These are phyloP conservation scores for Tricholoma hemisulphureum DNA, from an alignment of 768 basidiomycete genomes.

Conservation along the genomic window DNA sequence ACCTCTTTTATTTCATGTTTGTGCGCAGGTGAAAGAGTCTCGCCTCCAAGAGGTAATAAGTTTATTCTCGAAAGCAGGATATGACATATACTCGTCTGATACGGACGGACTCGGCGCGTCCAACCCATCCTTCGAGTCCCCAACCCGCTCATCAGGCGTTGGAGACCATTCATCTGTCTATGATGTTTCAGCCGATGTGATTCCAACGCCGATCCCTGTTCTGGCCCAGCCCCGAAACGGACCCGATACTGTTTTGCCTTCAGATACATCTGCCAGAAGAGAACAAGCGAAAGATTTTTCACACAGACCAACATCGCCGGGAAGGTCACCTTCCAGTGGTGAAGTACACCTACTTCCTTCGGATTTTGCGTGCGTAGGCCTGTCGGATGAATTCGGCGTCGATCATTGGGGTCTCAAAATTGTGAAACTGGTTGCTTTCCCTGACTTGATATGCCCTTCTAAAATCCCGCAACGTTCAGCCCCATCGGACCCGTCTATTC, in stretches of 20 bases:
- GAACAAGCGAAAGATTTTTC: not conserved
- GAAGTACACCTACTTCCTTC: conserved; percentile 65
- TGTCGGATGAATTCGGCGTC: conserved; percentile 60
- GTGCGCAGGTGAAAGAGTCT: conserved; percentile 59
- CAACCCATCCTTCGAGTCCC: conserved; percentile 18
- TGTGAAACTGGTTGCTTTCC: conserved; percentile 73
- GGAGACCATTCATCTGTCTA: conserved; percentile 15
- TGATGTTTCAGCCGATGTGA: conserved; percentile 20
- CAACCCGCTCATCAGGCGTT: conserved; percentile 13
- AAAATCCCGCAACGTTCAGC: conserved; percentile 4
- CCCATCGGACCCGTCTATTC: conserved; percentile 11
- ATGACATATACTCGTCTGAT: conserved; percentile 58
- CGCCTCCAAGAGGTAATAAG: conserved; percentile 62
- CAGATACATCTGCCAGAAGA: conserved; percentile 5
- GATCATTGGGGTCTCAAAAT: conserved; percentile 78
- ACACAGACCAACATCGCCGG: not conserved
- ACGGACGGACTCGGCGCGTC: conserved; percentile 22
- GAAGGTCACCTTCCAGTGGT: conserved; percentile 26
- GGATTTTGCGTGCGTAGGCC: conserved; percentile 74
- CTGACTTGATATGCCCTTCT: conserved; percentile 57
- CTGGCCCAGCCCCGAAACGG: conserved; percentile 48
- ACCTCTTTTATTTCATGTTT: conserved; percentile 10
- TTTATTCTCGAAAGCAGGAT: conserved; percentile 60
- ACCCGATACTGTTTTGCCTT: conserved; percentile 24
- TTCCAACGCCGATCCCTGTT: conserved; percentile 29